Evolutionary conservation across 495 filamentous ascomycete genomes (phyloP).

Genomic region (Ascodesmis nigricans): DNA sequence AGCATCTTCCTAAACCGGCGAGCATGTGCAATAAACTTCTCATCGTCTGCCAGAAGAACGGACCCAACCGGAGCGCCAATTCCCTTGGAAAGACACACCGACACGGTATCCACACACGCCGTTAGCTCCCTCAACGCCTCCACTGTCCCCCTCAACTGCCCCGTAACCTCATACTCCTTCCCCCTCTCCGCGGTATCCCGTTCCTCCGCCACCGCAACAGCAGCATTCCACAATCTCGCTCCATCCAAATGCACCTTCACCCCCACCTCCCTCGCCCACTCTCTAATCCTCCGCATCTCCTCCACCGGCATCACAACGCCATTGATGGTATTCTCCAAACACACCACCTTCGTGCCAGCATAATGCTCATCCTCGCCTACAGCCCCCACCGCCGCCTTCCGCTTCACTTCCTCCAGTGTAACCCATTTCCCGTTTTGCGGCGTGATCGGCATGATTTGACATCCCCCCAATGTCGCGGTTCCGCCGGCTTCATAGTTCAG

Average conservation of each 20-base stretch:
- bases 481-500: conserved; percentile 54
- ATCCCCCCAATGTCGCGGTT: conserved; percentile 35
- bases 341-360: conserved; percentile 59
- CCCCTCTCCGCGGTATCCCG: conserved; percentile 8
- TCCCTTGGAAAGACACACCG: conserved; percentile 72
- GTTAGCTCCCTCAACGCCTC: conserved; percentile 43
- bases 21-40: conserved; percentile 41
- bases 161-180: background rate
- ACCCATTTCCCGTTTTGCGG: conserved; percentile 48
- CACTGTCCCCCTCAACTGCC: no score
- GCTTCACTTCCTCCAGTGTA: conserved; percentile 52
- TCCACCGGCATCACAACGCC: conserved; percentile 55
- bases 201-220: conserved; percentile 35
- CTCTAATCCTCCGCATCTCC: conserved; percentile 42
- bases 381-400: conserved; percentile 29
- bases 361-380: conserved; percentile 34
- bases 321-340: conserved; percentile 63
- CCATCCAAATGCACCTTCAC: conserved; percentile 70
- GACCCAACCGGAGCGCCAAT: conserved; percentile 75
- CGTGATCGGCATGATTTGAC: conserved; percentile 33
- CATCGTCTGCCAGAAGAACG: conserved; percentile 44
- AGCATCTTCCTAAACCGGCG: conserved; percentile 66
- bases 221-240: conserved; percentile 61
- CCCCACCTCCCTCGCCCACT: conserved; percentile 42
- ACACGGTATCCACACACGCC: conserved; percentile 54